These are phyloP conservation scores for Chaetomium fimeti DNA, from an alignment of 495 filamentous ascomycete species.

Conservation along the genomic window DNA sequence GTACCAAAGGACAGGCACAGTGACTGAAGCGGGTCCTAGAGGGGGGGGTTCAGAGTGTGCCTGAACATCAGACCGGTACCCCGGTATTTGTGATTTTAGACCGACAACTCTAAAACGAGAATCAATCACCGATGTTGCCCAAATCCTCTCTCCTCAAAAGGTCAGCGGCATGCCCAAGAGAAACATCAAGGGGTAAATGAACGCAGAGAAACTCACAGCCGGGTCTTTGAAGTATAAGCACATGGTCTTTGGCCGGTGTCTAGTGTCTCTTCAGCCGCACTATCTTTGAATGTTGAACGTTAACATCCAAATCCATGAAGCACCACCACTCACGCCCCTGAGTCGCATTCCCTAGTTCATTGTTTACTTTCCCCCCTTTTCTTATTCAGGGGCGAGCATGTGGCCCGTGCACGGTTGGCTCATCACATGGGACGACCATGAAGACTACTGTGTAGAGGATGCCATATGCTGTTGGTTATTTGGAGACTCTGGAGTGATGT, in stretches of 20 bases:
- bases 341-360: background rate
- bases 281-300: background rate
- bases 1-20: background rate
- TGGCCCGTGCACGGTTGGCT: constrained; percentile 16
- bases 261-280: background rate
- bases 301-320: background rate
- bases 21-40: background rate
- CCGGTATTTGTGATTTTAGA: background rate
- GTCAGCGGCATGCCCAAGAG: background rate
- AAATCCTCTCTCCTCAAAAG: background rate
- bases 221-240: background rate
- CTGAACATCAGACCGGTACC: background rate
- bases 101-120: background rate
- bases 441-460: background rate
- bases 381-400: background rate
- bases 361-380: constrained; percentile 23
- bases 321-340: background rate
- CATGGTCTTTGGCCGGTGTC: background rate
- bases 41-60: no score
- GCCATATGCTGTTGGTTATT: background rate
- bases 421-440: background rate
- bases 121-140: background rate
- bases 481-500: background rate
- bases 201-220: background rate
- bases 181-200: background rate